These are phyloP conservation scores for Lepidium campestre DNA, from an alignment of 441 rosid genomes.

Conservation along the genomic window DNA sequence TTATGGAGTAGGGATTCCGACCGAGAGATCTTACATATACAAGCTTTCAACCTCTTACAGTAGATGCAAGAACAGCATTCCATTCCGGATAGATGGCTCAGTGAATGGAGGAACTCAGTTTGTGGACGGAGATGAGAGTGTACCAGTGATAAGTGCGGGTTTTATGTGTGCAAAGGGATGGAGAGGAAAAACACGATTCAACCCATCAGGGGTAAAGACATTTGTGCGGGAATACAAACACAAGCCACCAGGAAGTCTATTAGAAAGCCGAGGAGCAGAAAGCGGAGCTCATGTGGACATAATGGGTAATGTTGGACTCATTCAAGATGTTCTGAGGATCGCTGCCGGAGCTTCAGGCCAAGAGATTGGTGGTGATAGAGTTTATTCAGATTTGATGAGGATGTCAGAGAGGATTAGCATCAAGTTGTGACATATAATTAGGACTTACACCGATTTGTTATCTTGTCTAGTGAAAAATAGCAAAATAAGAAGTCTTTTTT, in stretches of 20 bases:
- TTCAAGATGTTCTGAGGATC: constrained; percentile 54
- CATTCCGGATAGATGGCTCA: constrained; percentile 47
- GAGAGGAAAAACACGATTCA: constrained; percentile 65
- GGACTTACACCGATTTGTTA: neutral
- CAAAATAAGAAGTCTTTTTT: no score
- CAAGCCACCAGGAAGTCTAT: constrained; percentile 39
- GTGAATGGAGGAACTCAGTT: constrained; percentile 42
- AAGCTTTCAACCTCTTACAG: constrained; percentile 20
- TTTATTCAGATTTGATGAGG: constrained; percentile 44
- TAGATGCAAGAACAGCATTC: constrained; percentile 44
- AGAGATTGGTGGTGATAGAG: constrained; percentile 51
- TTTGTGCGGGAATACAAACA: constrained; percentile 50
- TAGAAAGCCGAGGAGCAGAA: constrained; percentile 47
- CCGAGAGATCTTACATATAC: constrained; percentile 60
- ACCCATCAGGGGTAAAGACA: constrained; percentile 44
- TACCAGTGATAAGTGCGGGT: constrained; percentile 55
- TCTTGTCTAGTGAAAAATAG: neutral
- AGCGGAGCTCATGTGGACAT: constrained; percentile 66
- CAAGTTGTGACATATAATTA: constrained; percentile 26
- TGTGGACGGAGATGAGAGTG: constrained; percentile 59
- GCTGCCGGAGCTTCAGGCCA: constrained; percentile 49
- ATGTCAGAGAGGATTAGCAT: constrained; percentile 43
- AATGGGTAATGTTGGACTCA: constrained; percentile 55
- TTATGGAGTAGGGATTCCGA: constrained; percentile 67
- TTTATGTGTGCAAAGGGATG: constrained; percentile 76